phyloP scores from a whole-genome alignment of 2,329 filamentous ascomycete species.

The Hymenoscyphus infarciens region DNA sequence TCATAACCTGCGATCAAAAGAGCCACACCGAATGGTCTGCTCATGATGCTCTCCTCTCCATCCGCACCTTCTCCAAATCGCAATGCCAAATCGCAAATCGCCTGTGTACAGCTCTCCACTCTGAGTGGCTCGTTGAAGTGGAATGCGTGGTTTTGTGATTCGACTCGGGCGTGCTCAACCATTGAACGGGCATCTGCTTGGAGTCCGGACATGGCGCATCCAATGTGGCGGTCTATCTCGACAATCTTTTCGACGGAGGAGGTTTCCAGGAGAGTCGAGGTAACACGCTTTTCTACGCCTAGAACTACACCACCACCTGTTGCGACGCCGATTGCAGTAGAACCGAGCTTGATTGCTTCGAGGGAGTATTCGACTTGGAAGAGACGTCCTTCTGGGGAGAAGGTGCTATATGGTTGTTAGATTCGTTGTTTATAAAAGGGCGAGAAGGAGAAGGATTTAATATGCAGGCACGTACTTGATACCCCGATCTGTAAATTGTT shows the following conservation, averaged over 20 bases:
- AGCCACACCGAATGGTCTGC: constrained; percentile 91
- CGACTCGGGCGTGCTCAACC: constrained; percentile 97
- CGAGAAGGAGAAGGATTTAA: constrained; percentile 14
- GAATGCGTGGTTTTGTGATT: constrained; percentile 95
- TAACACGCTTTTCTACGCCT: constrained; percentile 98
- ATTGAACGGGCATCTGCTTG: constrained; percentile 97
- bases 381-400: constrained; percentile 98
- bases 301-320: constrained; percentile 94
- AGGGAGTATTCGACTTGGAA: constrained; percentile 99
- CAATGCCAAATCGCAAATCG: constrained; percentile 94
- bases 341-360: constrained; percentile 99
- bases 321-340: constrained; percentile 95
- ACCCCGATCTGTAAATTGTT: constrained; percentile 72
- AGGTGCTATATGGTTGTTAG: constrained; percentile 67
- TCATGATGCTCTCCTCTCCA: constrained; percentile 98
- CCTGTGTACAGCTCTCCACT: constrained; percentile 97
- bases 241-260: constrained; percentile 99
- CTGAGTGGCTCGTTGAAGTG: constrained; percentile 94
- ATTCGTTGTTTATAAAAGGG: constrained; percentile 1
- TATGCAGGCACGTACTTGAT: constrained; percentile 71
- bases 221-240: constrained; percentile 98
- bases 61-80: constrained; percentile 96
- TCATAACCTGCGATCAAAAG: constrained; percentile 95
- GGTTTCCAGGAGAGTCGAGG: constrained; percentile 93
- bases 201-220: constrained; percentile 96